Evolutionary conservation across 2,329 filamentous ascomycete genomes (phyloP).

Genomic region (Pyricularia sp.): DNA sequence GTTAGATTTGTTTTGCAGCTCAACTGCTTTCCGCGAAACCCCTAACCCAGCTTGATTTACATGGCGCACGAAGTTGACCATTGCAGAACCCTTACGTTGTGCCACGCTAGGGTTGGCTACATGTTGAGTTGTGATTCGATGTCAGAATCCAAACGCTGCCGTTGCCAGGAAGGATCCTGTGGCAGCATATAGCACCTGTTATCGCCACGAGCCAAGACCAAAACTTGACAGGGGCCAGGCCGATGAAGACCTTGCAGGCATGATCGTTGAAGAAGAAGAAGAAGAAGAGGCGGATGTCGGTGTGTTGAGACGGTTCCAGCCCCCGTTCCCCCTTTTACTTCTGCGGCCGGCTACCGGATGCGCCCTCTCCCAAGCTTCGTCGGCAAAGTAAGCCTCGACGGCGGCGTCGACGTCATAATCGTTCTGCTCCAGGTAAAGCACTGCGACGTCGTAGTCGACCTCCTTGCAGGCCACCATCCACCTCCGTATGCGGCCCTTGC

Average conservation of each 20-base stretch:
- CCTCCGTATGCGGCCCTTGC: constrained; percentile 56
- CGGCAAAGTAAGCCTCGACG: constrained; percentile 50
- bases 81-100: neutral
- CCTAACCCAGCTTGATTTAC: neutral
- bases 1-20: neutral
- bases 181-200: neutral
- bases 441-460: constrained; percentile 60
- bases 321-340: neutral
- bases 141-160: neutral
- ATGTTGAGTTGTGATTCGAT: neutral
- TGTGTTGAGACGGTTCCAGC: neutral
- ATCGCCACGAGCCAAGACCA: neutral
- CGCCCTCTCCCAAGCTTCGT: constrained; percentile 62
- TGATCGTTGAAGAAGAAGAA: neutral
- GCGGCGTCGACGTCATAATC: constrained; percentile 54
- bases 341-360: constrained; percentile 38
- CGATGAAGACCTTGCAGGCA: neutral
- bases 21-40: neutral
- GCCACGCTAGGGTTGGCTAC: neutral
- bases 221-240: neutral
- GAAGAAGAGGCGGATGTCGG: neutral
- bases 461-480: constrained; percentile 75
- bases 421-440: constrained; percentile 60
- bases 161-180: neutral
- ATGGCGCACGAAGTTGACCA: neutral